These are phyloP conservation scores for Colletotrichum melonis DNA, from an alignment of 2,329 filamentous ascomycete genomes.

Conservation along the genomic window DNA sequence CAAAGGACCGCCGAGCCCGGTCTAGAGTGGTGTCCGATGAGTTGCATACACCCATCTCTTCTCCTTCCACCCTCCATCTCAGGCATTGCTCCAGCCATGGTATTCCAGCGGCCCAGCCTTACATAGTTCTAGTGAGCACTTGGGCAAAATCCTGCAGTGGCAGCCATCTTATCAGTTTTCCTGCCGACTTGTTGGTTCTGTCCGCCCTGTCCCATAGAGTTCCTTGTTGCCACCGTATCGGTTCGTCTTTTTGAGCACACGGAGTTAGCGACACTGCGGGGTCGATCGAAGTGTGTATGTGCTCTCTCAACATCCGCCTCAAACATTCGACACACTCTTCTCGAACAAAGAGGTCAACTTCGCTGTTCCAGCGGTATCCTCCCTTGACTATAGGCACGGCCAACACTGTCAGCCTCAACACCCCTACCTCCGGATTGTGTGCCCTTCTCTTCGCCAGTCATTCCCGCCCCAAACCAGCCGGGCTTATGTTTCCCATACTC, in stretches of 20 bases:
- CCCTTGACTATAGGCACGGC: background rate
- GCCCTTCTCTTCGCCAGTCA: background rate
- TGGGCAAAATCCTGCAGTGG: conserved; percentile 1
- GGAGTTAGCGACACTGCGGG: conserved; percentile 1
- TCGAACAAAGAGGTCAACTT: background rate
- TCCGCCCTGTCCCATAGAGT: background rate
- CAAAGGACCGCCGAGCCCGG: conserved; percentile 10
- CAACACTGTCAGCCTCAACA: background rate
- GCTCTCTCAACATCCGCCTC: background rate
- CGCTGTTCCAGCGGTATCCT: background rate
- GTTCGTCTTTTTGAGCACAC: background rate
- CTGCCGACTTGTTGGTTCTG: background rate
- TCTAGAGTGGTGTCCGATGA: background rate
- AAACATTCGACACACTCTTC: background rate
- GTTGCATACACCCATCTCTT: conserved; percentile 24
- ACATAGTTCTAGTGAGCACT: background rate
- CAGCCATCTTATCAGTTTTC: conserved; percentile 20
- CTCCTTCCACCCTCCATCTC: conserved; percentile 11
- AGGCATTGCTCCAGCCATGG: background rate
- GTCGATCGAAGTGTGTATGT: background rate
- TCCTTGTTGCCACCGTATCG: conserved; percentile 8
- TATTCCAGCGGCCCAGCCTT: conserved; percentile 16
- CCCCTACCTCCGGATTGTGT: background rate
- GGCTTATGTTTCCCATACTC: background rate
- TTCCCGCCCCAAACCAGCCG: background rate